Percentiles rank a stretch among this genome's conserved stretches.
Conservation (phyloP, 2,329 filamentous ascomycete genomes). For the Penicillium crustosum region DNA sequence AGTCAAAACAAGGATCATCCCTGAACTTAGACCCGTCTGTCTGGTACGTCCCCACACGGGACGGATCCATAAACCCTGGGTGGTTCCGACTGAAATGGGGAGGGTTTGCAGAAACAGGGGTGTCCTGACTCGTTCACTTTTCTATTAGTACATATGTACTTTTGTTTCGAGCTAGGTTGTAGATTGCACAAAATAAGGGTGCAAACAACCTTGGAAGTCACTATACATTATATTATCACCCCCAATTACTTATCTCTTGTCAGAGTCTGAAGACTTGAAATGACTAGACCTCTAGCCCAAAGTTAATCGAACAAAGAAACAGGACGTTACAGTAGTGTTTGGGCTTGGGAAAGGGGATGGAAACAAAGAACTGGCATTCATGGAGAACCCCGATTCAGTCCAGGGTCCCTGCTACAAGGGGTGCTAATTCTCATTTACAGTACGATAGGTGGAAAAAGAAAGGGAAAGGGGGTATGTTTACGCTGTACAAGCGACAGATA, state of each 20-base stretch:
- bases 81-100: background rate
- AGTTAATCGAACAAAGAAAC: background rate
- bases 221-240: background rate
- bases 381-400: background rate
- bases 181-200: background rate
- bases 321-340: background rate
- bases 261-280: background rate
- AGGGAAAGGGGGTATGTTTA: background rate
- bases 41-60: slow-evolving; percentile 3
- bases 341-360: background rate
- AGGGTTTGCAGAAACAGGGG: background rate
- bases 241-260: background rate
- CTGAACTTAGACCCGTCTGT: background rate
- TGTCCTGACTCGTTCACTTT: background rate
- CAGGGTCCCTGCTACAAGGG: background rate
- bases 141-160: background rate
- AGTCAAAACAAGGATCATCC: background rate
- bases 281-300: background rate
- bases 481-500: background rate
- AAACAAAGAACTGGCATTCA: background rate
- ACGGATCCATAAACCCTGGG: background rate
- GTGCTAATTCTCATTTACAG: background rate
- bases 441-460: background rate
- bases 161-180: background rate
- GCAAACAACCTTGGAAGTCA: background rate